Base-by-base conservation (phyloP, 2,329 filamentous ascomycete genomes). In the Neofusicoccum sp. region DNA sequence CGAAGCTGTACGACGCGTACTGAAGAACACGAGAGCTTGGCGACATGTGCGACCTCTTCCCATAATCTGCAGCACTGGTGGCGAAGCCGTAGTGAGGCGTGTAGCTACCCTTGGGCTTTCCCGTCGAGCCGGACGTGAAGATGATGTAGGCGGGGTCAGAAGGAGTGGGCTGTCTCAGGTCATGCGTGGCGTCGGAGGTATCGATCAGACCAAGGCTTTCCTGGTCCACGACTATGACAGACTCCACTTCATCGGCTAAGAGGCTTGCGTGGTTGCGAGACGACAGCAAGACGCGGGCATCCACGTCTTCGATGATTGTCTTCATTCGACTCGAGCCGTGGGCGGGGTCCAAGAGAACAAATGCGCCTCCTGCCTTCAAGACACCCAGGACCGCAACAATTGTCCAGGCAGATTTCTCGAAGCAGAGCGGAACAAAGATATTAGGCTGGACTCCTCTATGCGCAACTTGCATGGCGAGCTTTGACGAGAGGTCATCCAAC, bases 111-210 rank as follows among this genome's bases (percentile, higher is more conserved):
- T 99, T 99, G 68, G 95, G 95, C 85, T 98, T 98, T 67, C 95
- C 95, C 6, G 95, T 99, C 0, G 94, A 98, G 44, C 95, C 95
- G 37, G 94, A 98, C 1, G 95, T 99, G 82, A 99, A 99, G 63
- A 99, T 90, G 64, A 99, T 9, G 11, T 60, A 60, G 22, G 56
- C 43, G 4, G 31, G 29, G 29, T 31, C 43, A 37, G 49, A 54
- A 22, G 34, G 34, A 16, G 78, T 3, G 34, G 34, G 34, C 34
- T 28, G 16, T 31, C 22, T 41, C 8, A 34, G 16, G 5, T 54
- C 49, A 39, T 34, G 49, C 49, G 81, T 80, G 9, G 83, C 77
- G 66, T 81, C 87, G 0, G 83, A 83, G 6, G 83, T 73, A 29
- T 77, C 79, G 22, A 80, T 81, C 54, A 29, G 34, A 22, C 73